Base-by-base conservation (phyloP, 2,329 filamentous ascomycete species). In the Huntiella moniliformis region DNA sequence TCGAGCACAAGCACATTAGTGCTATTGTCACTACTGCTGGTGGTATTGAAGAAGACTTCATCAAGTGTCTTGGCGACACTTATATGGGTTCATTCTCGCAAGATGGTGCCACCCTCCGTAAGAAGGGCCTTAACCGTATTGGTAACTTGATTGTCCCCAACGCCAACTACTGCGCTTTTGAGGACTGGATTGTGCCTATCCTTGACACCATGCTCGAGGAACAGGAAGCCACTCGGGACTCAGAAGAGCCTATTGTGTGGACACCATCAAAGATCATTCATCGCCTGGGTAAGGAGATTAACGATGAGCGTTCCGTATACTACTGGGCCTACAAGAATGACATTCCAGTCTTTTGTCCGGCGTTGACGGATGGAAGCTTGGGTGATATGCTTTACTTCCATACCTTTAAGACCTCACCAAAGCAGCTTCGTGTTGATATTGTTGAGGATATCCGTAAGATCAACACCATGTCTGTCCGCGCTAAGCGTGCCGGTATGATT, bases 341-440 rank as follows among this genome's bases (percentile, higher is more conserved):
- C 60, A 96, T 98, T 48, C 91, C 91, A 1, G 81, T 98, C 12
- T 98, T 98, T 67, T 96, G 88, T 58, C 91, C 91, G 0, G 91
- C 91, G 4, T 67, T 98, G 55, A 98, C 91, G 0, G 91, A 98
- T 57, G 91, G 91, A 13, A 93, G 84, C 54, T 64, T 98, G 15
- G 91, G 91, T 4, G 91, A 98, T 61, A 98, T 98, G 91, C 69
- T 98, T 36, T 96, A 95, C 64, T 96, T 98, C 61, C 88, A 98
- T 65, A 93, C 87, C 1, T 98, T 86, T 73, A 91, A 88, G 60
- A 65, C 83, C 0, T 87, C 83, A 2, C 88, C 88, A 3, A 65
- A 67, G 50, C 82, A 88, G 60, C 70, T 98, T 37, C 76, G 79
- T 47, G 75, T 95, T 50, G 91, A 96, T 59, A 85, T 96, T 49